Evolutionary conservation across 331 rosid genomes (phyloP).

Genomic region (Phaseolus coccineus): DNA sequence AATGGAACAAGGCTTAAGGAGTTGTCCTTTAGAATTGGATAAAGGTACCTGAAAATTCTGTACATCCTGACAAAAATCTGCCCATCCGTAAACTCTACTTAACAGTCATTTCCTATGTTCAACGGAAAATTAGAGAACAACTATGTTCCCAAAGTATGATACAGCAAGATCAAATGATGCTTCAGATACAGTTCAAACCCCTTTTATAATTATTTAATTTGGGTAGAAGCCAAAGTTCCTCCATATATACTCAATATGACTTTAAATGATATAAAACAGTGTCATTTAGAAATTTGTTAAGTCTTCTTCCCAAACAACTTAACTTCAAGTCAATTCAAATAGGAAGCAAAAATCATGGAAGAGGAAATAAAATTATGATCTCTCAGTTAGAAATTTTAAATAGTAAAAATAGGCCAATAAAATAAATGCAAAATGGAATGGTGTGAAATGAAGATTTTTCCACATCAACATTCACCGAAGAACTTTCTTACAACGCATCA

Average conservation of each 20-base stretch:
- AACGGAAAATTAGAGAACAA: neutral
- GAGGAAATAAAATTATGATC: neutral
- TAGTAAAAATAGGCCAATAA: slow-evolving; percentile 1
- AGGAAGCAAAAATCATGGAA: slow-evolving; percentile 6
- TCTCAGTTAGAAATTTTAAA: neutral
- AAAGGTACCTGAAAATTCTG: neutral
- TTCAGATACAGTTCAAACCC: neutral
- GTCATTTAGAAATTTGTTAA: slow-evolving; percentile 16
- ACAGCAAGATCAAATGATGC: slow-evolving; percentile 22
- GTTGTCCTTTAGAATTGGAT: neutral
- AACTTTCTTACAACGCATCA: slow-evolving; percentile 28
- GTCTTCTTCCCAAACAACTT: slow-evolving; percentile 8
- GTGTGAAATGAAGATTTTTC: neutral
- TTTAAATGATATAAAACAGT: slow-evolving; percentile 26
- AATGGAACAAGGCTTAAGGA: slow-evolving; percentile 5
- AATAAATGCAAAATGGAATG: slow-evolving; percentile 13
- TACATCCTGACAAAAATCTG: slow-evolving; percentile 6
- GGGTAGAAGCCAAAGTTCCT: slow-evolving; percentile 15
- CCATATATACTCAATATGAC: slow-evolving; percentile 5
- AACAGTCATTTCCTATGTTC: slow-evolving; percentile 31
- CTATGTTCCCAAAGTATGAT: slow-evolving; percentile 28
- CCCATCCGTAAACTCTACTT: slow-evolving; percentile 16
- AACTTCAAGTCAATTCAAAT: slow-evolving; percentile 9
- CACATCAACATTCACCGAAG: slow-evolving; percentile 29
- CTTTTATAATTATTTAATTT: neutral